Conservation (phyloP, 2,329 filamentous ascomycete genomes). For the Pyrenochaeta sp. region DNA sequence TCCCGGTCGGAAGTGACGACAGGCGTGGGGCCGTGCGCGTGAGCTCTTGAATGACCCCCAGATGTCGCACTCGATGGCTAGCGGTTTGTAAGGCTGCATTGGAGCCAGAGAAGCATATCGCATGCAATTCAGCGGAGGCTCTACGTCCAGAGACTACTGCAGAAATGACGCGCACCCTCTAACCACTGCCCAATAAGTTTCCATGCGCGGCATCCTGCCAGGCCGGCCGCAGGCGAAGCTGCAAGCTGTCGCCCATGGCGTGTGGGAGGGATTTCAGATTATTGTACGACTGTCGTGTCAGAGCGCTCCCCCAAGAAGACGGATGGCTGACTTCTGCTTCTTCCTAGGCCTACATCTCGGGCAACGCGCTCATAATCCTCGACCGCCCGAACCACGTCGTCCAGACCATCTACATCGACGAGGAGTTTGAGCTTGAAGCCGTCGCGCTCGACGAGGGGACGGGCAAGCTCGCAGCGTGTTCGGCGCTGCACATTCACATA, state of each 20-base stretch:
- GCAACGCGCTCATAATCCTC: conserved; percentile 85
- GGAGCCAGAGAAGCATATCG: no score
- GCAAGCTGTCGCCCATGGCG: conserved; percentile 76
- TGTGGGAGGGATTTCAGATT: conserved; percentile 75
- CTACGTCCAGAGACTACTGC: no score
- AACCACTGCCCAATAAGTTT: conserved; percentile 16
- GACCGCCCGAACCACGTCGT: conserved; percentile 75
- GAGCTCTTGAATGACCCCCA: conserved; percentile 29
- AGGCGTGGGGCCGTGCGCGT: conserved; percentile 43
- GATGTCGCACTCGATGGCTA: conserved; percentile 11
- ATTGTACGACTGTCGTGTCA: conserved; percentile 63
- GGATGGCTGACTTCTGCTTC: conserved; percentile 14
- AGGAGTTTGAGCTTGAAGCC: conserved; percentile 72
- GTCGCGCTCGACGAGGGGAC: conserved; percentile 81
- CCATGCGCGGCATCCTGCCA: conserved; percentile 80
- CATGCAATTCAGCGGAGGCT: no score
- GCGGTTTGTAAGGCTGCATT: no score
- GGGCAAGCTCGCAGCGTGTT: conserved; percentile 84
- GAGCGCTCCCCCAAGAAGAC: conserved; percentile 2
- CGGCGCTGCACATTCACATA: conserved; percentile 71
- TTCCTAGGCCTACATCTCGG: conserved; percentile 82
- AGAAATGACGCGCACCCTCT: conserved; percentile 33
- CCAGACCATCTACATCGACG: conserved; percentile 90
- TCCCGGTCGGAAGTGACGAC: conserved; percentile 20
- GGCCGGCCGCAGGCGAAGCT: conserved; percentile 79